These are phyloP conservation scores for Oidiodendron maius DNA, from an alignment of 495 filamentous ascomycete genomes.

Conservation along the genomic window DNA sequence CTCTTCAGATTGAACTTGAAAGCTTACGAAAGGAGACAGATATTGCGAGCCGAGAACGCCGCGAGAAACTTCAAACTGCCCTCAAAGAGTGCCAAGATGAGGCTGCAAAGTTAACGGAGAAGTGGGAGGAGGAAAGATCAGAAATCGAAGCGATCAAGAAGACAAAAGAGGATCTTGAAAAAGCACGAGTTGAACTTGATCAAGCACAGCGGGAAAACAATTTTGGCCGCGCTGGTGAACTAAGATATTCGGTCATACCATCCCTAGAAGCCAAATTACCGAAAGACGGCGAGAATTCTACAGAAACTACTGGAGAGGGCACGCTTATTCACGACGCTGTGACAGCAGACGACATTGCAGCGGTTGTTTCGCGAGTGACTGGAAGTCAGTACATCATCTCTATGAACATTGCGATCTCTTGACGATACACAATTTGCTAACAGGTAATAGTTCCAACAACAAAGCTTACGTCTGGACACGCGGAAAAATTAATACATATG, in stretches of 20 bases:
- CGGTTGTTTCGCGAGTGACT: slow-evolving; percentile 83
- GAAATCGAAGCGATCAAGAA: slow-evolving; percentile 83
- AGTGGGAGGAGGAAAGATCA: slow-evolving; percentile 85
- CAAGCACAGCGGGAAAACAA: slow-evolving; percentile 80
- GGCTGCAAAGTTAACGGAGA: slow-evolving; percentile 55
- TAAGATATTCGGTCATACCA: slow-evolving; percentile 83
- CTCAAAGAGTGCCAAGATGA: slow-evolving; percentile 72
- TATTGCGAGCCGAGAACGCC: slow-evolving; percentile 77
- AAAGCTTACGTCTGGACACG: slow-evolving; percentile 86
- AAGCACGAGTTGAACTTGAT: slow-evolving; percentile 77
- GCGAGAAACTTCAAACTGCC: slow-evolving; percentile 71
- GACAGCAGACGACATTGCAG: slow-evolving; percentile 86
- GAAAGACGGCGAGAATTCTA: slow-evolving; percentile 54
- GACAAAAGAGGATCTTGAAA: slow-evolving; percentile 78
- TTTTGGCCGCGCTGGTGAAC: slow-evolving; percentile 80
- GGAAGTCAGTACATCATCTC: slow-evolving; percentile 46
- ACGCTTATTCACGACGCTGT: slow-evolving; percentile 84
- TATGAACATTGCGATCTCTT: no score
- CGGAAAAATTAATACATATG: slow-evolving; percentile 90
- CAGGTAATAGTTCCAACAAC: slow-evolving; percentile 58
- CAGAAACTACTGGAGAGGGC: slow-evolving; percentile 29
- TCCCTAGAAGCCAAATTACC: slow-evolving; percentile 72
- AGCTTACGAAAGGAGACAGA: slow-evolving; percentile 94
- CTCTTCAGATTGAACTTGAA: slow-evolving; percentile 94
- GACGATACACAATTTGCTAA: no score